These are phyloP conservation scores for Candida loeiensis DNA, from an alignment of 805 yeast genomes.

Conservation along the genomic window DNA sequence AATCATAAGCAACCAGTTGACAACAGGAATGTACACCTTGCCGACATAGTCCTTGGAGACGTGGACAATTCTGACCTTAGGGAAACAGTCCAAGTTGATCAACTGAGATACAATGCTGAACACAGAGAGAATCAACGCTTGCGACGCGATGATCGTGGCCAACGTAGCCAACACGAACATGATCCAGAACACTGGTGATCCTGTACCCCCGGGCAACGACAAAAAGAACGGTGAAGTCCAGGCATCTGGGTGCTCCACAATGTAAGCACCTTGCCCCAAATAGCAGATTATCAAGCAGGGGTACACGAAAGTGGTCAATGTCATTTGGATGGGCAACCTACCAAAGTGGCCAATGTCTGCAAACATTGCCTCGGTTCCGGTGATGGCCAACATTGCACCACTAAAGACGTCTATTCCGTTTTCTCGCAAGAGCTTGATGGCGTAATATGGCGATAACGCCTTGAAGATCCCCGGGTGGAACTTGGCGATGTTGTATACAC, in stretches of 20 bases:
- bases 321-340: conserved; percentile 45
- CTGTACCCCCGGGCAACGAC: conserved; percentile 49
- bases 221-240: conserved; percentile 44
- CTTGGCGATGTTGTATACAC: conserved; percentile 42
- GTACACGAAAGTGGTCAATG: conserved; percentile 46
- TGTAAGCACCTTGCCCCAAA: conserved; percentile 56
- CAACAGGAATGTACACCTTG: conserved; percentile 49
- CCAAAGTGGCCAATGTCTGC: conserved; percentile 62
- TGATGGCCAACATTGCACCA: conserved; percentile 51
- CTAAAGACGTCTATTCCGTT: conserved; percentile 44
- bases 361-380: conserved; percentile 64
- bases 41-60: conserved; percentile 45
- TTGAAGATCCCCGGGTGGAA: conserved; percentile 43
- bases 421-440: conserved; percentile 39
- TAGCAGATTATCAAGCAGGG: conserved; percentile 51
- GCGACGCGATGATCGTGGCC: conserved; percentile 57
- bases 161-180: conserved; percentile 51
- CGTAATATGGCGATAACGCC: conserved; percentile 51
- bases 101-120: conserved; percentile 51
- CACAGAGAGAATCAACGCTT: conserved; percentile 55
- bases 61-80: conserved; percentile 44
- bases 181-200: conserved; percentile 45
- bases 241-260: conserved; percentile 37
- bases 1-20: conserved; percentile 49
- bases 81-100: conserved; percentile 53